Percentiles rank a stretch among this genome's conserved stretches.
Conservation (phyloP, 768 basidiomycete genomes). For the Mycena olivaceomarginata region DNA sequence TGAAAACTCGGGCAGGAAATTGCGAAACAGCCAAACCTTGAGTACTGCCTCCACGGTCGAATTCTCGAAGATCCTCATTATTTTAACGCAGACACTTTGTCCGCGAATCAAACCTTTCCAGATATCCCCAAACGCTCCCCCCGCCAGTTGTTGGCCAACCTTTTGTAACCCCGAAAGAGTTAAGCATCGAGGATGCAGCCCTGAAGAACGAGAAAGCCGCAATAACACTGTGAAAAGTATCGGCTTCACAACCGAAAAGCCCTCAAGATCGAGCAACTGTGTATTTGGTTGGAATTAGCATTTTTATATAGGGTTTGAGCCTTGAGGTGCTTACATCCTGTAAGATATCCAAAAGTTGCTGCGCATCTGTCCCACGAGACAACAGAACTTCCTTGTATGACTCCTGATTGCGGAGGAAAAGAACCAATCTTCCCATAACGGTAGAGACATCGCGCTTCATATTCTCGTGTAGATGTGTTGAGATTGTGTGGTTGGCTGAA, state of each 20-base stretch:
- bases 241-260: background rate
- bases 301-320: too few relatives aligned
- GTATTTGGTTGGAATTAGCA: background rate
- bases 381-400: background rate
- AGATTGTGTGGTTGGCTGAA: too few relatives aligned
- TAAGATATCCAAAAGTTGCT: background rate
- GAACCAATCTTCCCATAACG: background rate
- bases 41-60: background rate
- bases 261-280: constrained; percentile 13
- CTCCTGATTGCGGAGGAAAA: background rate
- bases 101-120: background rate
- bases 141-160: background rate
- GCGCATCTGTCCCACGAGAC: background rate
- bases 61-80: constrained; percentile 18
- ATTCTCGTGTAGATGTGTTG: background rate
- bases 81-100: background rate
- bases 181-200: constrained; percentile 19
- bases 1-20: too few relatives aligned
- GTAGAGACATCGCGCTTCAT: background rate
- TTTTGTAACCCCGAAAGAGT: constrained; percentile 6
- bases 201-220: constrained; percentile 8
- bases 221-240: constrained; percentile 7
- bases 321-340: constrained; percentile 11
- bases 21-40: constrained; percentile 3
- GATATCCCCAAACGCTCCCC: background rate